Percentiles rank a stretch among this genome's conserved stretches.
Evolutionary conservation across 106 monocot genomes (phyloP).

Genomic region (Phalaenopsis aphrodite): DNA sequence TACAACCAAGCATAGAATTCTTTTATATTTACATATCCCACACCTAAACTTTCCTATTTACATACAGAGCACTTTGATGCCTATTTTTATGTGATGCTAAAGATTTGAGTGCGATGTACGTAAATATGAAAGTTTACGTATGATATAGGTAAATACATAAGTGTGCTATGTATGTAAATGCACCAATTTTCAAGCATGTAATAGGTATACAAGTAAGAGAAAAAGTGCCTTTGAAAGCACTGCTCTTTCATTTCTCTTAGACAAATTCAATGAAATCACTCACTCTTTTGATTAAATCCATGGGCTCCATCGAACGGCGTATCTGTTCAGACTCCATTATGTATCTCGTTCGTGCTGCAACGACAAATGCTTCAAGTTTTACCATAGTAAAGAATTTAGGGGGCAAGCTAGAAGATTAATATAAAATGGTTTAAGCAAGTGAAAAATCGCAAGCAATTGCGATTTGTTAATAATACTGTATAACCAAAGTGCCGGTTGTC

Average conservation of each 20-base stretch:
- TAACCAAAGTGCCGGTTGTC: no score
- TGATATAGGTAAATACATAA: no score
- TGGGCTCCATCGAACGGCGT: constrained; percentile 62
- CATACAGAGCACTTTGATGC: no score
- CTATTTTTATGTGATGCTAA: no score
- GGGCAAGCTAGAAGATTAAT: neutral
- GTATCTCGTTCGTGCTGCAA: constrained; percentile 39
- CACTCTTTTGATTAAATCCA: constrained; percentile 80
- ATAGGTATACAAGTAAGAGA: no score
- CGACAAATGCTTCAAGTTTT: neutral
- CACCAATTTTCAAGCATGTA: neutral
- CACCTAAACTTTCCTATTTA: no score
- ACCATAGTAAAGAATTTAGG: neutral
- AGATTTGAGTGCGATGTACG: no score
- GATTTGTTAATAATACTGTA: neutral
- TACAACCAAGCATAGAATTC: neutral
- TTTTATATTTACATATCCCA: no score
- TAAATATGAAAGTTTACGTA: no score
- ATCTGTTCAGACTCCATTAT: constrained; percentile 68
- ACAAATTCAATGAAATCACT: constrained; percentile 7
- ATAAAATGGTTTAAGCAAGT: neutral
- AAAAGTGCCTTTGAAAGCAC: neutral
- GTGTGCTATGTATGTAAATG: no score
- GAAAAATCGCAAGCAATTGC: neutral
- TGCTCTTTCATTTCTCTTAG: neutral